phyloP scores from a whole-genome alignment of 129 eudicot genomes.

The Arctium minus region DNA sequence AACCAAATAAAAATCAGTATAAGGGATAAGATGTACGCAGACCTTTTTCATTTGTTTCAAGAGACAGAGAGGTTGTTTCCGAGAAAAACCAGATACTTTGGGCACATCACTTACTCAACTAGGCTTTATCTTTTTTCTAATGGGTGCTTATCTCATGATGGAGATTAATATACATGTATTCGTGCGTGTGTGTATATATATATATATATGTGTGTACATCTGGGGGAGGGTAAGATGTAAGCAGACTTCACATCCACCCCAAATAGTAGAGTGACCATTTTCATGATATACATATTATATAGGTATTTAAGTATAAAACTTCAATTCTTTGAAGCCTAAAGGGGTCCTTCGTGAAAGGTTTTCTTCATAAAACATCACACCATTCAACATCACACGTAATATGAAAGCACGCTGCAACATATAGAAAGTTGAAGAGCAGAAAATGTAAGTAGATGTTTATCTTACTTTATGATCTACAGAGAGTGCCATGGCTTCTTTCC shows the following conservation, averaged over 20 bases:
- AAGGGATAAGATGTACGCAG: neutral
- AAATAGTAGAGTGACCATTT: neutral
- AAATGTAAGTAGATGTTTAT: neutral
- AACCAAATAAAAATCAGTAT: neutral
- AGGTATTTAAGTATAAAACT: neutral
- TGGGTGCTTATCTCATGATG: neutral
- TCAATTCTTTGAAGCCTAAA: neutral
- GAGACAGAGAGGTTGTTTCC: neutral
- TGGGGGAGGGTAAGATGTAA: neutral
- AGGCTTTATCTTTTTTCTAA: no score
- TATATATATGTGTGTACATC: neutral
- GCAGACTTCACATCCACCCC: neutral
- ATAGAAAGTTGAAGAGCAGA: neutral
- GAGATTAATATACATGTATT: neutral
- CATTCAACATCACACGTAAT: neutral
- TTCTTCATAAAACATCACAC: neutral
- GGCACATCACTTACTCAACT: no score
- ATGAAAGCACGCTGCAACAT: neutral
- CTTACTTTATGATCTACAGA: conserved; percentile 54
- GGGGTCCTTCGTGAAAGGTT: neutral
- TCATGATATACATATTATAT: neutral
- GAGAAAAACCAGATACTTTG: no score
- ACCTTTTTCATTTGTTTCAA: neutral
- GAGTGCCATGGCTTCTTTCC: conserved; percentile 49
- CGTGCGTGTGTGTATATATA: neutral